Evolutionary conservation across 2,329 filamentous ascomycete genomes (phyloP).

Genomic region (Cercospora zeae-maydis): DNA sequence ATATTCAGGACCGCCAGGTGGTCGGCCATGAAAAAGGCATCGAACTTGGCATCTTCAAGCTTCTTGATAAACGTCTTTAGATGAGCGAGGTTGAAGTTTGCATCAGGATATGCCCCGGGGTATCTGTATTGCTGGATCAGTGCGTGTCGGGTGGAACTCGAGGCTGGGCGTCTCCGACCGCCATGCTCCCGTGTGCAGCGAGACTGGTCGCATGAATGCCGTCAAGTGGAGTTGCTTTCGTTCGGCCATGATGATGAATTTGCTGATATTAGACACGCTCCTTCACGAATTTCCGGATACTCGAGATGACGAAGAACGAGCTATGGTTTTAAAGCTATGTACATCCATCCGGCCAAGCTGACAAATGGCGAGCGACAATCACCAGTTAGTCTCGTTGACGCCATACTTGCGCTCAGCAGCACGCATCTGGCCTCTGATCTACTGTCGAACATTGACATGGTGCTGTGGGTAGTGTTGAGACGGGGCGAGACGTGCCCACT

Average conservation of each 20-base stretch:
- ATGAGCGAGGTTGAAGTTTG: constrained; percentile 56
- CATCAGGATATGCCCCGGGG: constrained; percentile 53
- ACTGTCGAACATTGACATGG: not conserved
- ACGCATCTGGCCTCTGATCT: not conserved
- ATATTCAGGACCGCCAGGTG: constrained; percentile 38
- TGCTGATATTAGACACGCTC: not conserved
- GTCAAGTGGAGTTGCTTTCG: constrained; percentile 50
- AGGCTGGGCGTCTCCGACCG: constrained; percentile 5
- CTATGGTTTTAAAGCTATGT: not conserved
- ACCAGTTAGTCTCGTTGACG: constrained; percentile 3
- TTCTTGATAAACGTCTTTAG: constrained; percentile 53
- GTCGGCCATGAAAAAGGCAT: constrained; percentile 53
- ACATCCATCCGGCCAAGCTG: constrained; percentile 4
- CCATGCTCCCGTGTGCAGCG: constrained; percentile 53
- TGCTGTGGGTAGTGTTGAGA: too few species aligned
- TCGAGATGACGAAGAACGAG: too few species aligned
- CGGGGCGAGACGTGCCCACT: not conserved
- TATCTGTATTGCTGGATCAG: constrained; percentile 37
- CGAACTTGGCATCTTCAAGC: constrained; percentile 49
- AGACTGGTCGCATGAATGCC: constrained; percentile 38
- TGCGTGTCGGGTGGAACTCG: not conserved
- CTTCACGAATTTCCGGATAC: not conserved
- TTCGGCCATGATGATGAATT: constrained; percentile 4
- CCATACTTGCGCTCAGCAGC: constrained; percentile 6
- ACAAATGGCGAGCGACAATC: constrained; percentile 9